Base-by-base conservation (phyloP, 1,284 basidiomycete species). In the Trichosporon inkin region DNA sequence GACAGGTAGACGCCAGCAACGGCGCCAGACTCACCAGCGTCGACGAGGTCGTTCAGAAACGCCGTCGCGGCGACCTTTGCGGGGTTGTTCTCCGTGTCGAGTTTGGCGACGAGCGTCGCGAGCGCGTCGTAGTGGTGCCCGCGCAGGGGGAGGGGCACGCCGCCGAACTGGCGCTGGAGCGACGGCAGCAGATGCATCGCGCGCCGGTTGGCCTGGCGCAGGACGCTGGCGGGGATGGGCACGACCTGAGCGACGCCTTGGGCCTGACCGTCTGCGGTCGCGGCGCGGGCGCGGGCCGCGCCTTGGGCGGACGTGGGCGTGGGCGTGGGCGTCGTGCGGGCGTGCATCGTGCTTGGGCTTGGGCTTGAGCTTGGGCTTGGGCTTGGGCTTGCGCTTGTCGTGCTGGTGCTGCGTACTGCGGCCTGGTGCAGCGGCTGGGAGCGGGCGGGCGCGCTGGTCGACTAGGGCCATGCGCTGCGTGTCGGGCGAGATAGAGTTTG, bases 41-140 rank as follows among this genome's bases (percentile, higher is more conserved):
- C 44, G 44, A 49, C 44, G 13, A 49, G 44, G 44, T 49, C 44
- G 44, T 49, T 49, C 22, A 49, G 22, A n/a, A 49, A 49, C 8
- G 44, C n/a, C 17, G 44, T n/a, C 11, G 44, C 44, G 11, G 44
- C 44, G 44, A 17, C 10, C 8, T 49, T 49, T 5, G 28, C 44
- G 6, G 44, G 22, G 44, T 24, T 49, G 22, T 49, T 49, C 22
- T 49, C 44, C 10, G 44, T 28, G 44, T 49, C 44, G 22, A 49
- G 44, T 14, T 49, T 49, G 10, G 22, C 22, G 44, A 49, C 44
- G 22, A 49, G 44, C 8, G 44, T 49, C 22, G 44, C 44, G 44
- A 49, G 22, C 16, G 44, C 44, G 22, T 49, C 44, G 44, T 49
- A 49, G 22, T 49, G 44, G 16, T 49, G 24, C 14, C 22, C 24